These are phyloP conservation scores for Sorghum bicolor DNA, from an alignment of 176 grass and related monocot species.

Conservation along the genomic window DNA sequence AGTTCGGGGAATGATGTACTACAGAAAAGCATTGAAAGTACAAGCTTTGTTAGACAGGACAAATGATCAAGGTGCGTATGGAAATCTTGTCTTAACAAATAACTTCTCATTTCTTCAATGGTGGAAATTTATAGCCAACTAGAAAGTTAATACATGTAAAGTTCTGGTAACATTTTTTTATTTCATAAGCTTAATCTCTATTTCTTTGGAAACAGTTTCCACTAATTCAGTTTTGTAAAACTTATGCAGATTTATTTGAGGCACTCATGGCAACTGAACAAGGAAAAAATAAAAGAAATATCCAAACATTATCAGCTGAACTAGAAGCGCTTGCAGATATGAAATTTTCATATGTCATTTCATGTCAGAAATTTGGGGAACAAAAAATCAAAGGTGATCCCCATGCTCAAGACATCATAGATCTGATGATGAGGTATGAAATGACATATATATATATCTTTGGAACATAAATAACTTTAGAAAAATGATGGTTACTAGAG, in stretches of 20 bases:
- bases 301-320: conserved; percentile 48
- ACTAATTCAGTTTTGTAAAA: conserved; percentile 21
- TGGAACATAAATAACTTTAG: background rate
- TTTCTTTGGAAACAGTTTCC: conserved; percentile 7
- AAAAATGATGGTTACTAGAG: conserved; percentile 12
- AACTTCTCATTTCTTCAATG: background rate
- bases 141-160: background rate
- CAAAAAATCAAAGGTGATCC: conserved; percentile 82
- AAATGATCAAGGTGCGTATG: conserved; percentile 56
- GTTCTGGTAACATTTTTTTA: background rate
- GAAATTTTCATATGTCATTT: conserved; percentile 95
- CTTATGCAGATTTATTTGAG: conserved; percentile 62
- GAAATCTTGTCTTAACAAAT: background rate
- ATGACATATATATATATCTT: conserved; percentile 25
- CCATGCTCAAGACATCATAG: conserved; percentile 87
- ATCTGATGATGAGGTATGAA: conserved; percentile 80
- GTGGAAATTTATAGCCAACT: background rate
- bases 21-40: conserved; percentile 65
- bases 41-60: conserved; percentile 82
- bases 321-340: conserved; percentile 74
- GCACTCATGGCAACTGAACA: conserved; percentile 47
- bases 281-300: conserved; percentile 63
- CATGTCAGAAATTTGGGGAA: conserved; percentile 87
- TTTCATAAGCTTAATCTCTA: background rate
- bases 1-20: conserved; percentile 99